Base-by-base conservation (phyloP, 345 rosid species). In the Citrus medica region DNA sequence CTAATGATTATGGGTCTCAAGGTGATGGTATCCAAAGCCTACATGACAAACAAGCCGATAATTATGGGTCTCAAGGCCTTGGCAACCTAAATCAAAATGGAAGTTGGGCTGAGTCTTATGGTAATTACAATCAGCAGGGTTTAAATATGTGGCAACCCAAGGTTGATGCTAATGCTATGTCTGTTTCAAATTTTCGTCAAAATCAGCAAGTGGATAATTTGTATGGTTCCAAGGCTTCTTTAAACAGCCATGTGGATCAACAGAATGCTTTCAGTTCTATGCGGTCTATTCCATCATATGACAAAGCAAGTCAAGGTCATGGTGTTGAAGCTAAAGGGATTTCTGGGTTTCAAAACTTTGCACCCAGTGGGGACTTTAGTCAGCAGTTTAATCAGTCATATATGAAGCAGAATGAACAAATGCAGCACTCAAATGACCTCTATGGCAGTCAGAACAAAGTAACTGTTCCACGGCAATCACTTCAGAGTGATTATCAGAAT, bases 401-500 rank as follows among this genome's bases (percentile, higher is more conserved):
- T 82, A 76, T 79, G 69, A 86, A 79, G 67, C 92, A 87, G 79
- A 86, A 84, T 76, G 91, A 86, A 35, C 92, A 81, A 74, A 55
- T 74, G 77, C 83, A 82, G 79, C 84, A 82, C 72, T 82, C 93
- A 71, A 87, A 89, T 81, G 87, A 88, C 83, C 82, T 80, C 72
- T 90, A 83, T 78, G 80, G 79, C 69, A 81, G 84, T 75, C 92
- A 91, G 87, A 82, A 86, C 60, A 74, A 81, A 62, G 83, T 32
- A 76, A 84, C 70, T 80, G 76, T 69, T 79, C 8, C 83, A 46
- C 93, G 81, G 68, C 90, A 92, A 79, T 74, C 92, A 17, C 83
- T 84, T 85, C 94, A 86, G 82, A 79, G 78, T 69, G 84, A 81
- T 83, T 90, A 88, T 83, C 89, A 80, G 82, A 88, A 90, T 86